Base-by-base conservation (phyloP, 1,284 basidiomycete genomes). In the Apiotrichum veenhuisii region DNA sequence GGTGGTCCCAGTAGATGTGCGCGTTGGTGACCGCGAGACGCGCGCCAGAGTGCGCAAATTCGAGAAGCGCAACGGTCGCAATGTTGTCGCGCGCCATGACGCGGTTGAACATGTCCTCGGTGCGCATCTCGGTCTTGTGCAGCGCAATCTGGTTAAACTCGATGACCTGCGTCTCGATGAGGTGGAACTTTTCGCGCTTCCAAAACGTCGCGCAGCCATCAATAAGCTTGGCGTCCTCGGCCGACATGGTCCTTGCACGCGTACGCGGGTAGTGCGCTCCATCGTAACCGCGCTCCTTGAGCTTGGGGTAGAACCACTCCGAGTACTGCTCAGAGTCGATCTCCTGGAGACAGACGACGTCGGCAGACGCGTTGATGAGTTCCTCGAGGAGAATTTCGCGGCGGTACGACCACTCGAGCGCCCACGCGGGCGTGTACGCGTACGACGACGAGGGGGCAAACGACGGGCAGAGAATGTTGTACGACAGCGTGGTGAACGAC, bases 91-190 rank as follows among this genome's bases (percentile, higher is more conserved):
- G 92, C 62, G 89, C 89, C 73, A 97, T 85, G 57, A 98, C 92
- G 52, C 96, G 90, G 74, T 98, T 98, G 83, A 98, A 98, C 92
- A 98, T 95, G 79, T 98, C 95, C 71, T 98, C 93, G 5, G 94
- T 96, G 79, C 95, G 93, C 80, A 98, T 95, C 74, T 98, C 95
- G 43, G 87, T 84, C 50, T 92, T 87, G 70, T 92, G 88, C 82
- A 98, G 89, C 9, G 94, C 94, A 59, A 94, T 83, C 56, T 91
- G 85, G 75, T 88, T 91, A 80, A 95, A 99, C 76, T 98, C 96
- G 73, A 98, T 84, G 42, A 95, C 83, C 63, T 94, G 89, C 69
- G 90, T 90, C 80, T 98, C 95, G 56, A 98, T 88, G 44, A 99
- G 85, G 59, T 87, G 83, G 78, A 89, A 98, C 91, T 88, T 89